Evolutionary conservation across 2,329 filamentous ascomycete species (phyloP), one percentile per base, ranked within the genome.

Genomic region (Ophiostoma tasmaniense): DNA sequence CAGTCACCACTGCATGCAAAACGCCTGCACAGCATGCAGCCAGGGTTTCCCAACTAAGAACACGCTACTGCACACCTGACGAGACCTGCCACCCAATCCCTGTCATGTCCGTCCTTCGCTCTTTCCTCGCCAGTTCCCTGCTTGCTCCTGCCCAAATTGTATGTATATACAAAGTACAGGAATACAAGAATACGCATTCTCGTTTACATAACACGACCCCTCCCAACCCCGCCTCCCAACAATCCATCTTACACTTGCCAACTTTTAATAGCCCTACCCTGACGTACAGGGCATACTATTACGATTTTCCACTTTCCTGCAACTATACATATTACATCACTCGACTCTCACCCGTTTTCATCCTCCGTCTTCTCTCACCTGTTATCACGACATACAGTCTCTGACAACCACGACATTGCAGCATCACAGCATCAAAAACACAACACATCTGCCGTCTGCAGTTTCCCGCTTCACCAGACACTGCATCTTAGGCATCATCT

Each of bases 171-270:
- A 14, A n/a, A n/a, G n/a, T 39, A 39, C 37, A 39, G 37, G 37
- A 39, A 13, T 39, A 14, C 37, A 39, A 13, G 37, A 39, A 14
- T 39, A 66, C 11, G 20, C 22, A 3, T 25, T 62, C 55, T 10
- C 30, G 37, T 37, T n/a, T 33, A 37, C 68, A 69, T 64, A 67
- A 69, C 64, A 66, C 55, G 66, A 69, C 64, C 68, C 68, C 68
- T 67, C 68, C 33, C 55, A 52, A 64, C 64, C 68, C 68, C 68
- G 68, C 68, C 62, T 5, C 59, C 33, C 33, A 37, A 37, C 30
- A 35, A 35, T 64, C 30, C 22, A 35, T 64, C n/a, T 20, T 37
- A 37, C 30, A 37, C 61, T 7, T 39, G 61, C 30, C 30, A 22
- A 35, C 61, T 64, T 64, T 64, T n/a, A 17, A 64, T 14, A 64